Evolutionary conservation across 1,139 yeast genomes (phyloP), one percentile per base, ranked within the genome.

Genomic region (Suhomyces maxii): DNA sequence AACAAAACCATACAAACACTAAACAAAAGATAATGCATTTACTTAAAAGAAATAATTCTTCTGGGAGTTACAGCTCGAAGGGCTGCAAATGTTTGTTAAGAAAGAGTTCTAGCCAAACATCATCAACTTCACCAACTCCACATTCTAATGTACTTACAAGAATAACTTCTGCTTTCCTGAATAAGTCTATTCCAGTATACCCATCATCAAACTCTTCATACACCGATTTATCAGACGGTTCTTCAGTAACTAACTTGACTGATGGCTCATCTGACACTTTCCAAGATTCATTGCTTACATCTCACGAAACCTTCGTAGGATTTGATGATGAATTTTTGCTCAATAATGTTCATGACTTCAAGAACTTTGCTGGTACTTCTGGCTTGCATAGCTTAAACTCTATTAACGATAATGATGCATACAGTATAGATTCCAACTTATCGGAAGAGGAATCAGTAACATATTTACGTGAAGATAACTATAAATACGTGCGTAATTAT

Each of bases 331-430:
- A 64, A 39, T 64, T 58, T 49, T 53, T 68, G 28, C 51, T 66
- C 14, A 55, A 51, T 38, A 66, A 64, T 45, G 54, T 57, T 13
- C 50, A 58, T 12, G 60, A 62, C 39, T 67, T 60, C 48, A 65
- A 58, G 47, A 68, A 68, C 48, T 67, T 67, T 49, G 63, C 72
- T 10, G 73, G 72, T 3, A 67, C 73, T 13, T 56, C 69, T 5
- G 45, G 59, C 39, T 42, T 47, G n/a, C 34, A 34, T 30, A 42
- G 34, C 9, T 18, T 13, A 11, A n/a, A 37, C 10, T 39, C 51
- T 8, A 46, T 47, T 8, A 43, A 49, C 32, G 47, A 37, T 12
- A 41, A 46, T 12, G 52, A 50, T 31, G 57, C 55, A 8, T 61
- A 55, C 34, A 48, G 51, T 25, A 46, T 51, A 8, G 56, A 61